These are phyloP conservation scores for Hericium coralloides DNA, from an alignment of 768 basidiomycete species.

Conservation along the genomic window DNA sequence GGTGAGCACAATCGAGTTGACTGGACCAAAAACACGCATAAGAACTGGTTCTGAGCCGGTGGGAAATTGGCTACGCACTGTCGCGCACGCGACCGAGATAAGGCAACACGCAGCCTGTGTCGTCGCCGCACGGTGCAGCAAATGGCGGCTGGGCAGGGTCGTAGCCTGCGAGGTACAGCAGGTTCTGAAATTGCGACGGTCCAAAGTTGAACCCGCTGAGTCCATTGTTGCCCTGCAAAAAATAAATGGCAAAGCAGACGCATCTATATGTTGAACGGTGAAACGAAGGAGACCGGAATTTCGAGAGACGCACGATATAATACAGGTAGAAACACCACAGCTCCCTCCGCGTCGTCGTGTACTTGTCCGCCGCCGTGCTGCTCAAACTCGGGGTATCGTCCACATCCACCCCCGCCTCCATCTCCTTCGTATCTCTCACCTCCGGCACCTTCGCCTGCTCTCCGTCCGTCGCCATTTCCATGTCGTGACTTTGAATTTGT, in stretches of 20 bases:
- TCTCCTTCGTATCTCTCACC: neutral
- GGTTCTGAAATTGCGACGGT: slow-evolving; percentile 67
- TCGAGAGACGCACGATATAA: slow-evolving; percentile 31
- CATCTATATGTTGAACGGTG: neutral
- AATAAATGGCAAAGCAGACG: neutral
- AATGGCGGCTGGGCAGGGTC: slow-evolving; percentile 55
- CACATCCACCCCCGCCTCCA: neutral
- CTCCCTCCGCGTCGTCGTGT: slow-evolving; percentile 15
- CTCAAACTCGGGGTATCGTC: neutral
- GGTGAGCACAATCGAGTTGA: slow-evolving; percentile 70
- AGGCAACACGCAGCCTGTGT: slow-evolving; percentile 52
- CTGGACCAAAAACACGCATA: slow-evolving; percentile 23
- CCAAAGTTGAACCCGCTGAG: slow-evolving; percentile 65
- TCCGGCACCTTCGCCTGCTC: neutral
- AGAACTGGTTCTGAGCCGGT: neutral
- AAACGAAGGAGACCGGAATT: neutral
- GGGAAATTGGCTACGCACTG: slow-evolving; percentile 30
- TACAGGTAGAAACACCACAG: slow-evolving; percentile 56
- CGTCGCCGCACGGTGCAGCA: slow-evolving; percentile 35
- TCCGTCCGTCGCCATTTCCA: neutral
- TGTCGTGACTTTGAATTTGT: neutral
- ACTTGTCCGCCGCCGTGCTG: neutral
- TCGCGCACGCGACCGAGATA: slow-evolving; percentile 55
- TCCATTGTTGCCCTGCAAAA: slow-evolving; percentile 50
- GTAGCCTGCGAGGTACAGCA: slow-evolving; percentile 65